Base-by-base conservation (phyloP, 2,329 filamentous ascomycete genomes). In the Penicillium sp. region DNA sequence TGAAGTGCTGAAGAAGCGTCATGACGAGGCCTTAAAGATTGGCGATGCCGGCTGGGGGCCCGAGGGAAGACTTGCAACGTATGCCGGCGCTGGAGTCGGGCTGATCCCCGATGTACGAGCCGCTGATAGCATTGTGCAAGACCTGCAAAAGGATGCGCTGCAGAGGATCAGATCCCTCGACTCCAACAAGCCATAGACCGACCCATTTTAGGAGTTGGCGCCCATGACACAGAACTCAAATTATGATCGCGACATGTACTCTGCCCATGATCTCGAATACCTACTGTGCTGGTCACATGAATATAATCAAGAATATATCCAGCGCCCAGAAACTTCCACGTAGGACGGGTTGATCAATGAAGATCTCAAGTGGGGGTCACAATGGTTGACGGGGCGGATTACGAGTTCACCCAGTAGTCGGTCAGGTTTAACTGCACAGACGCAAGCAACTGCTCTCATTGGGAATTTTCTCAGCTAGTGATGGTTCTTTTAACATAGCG, bases 21-120 rank as follows among this genome's bases (percentile, higher is more conserved):
- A 80, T 48, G 76, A 79, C 40, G 67, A 75, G 43, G 68, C 73
- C 6, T 52, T 66, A 2, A 69, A 70, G 52, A 43, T 50, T 2
- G 79, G 76, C 0, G 77, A 80, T 49, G 57, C 58, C 7, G 79
- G 74, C 2, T 81, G 78, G 78, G 79, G 79, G 0, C 75, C 73
- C 0, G 66, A 76, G 7, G 79, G 78, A 0, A 69, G 79, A 49
- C 59, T 79, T n/a, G 77, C 77, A 4, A 81, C 79, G 1, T 81
- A 81, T 58, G 79, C 77, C 0, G 77, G 79, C 0, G 73, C 78
- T 0, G 70, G 69, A 0, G 63, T 81, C 17, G 79, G 79, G 0
- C 59, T 81, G 23, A 68, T 81, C 15, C 68, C 68, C 21, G 61
- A 64, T 4, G 72, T 81, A 0, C 63, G 72, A 32, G 54, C 62